Conservation (phyloP, 208 protist species). For the Acanthamoeba castellanii region DNA sequence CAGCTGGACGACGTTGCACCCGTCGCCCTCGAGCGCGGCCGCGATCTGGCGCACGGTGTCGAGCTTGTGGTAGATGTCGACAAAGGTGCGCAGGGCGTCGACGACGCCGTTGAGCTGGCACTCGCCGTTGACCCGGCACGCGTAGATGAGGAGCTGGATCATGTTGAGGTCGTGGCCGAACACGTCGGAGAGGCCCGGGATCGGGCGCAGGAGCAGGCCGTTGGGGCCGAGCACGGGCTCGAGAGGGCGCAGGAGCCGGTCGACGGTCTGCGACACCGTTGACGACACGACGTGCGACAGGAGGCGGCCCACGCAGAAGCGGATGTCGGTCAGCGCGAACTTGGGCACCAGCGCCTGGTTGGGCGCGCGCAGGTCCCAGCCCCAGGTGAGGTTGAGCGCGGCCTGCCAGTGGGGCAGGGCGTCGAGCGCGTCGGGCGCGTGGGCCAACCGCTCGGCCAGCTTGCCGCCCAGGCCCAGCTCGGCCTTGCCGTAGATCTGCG, state of each 20-base stretch:
- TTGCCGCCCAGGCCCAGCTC: conserved; percentile 30
- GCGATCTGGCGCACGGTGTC: neutral
- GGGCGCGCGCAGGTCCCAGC: neutral
- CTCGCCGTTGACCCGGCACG: conserved; percentile 11
- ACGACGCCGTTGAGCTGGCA: conserved; percentile 10
- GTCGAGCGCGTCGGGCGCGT: conserved; percentile 63
- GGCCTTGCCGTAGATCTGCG: neutral
- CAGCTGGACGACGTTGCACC: conserved; percentile 49
- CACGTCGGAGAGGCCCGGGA: conserved; percentile 65
- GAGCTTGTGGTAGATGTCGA: conserved; percentile 23
- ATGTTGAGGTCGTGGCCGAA: conserved; percentile 59
- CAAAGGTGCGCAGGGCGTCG: conserved; percentile 4
- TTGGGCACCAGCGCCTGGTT: neutral
- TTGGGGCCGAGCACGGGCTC: conserved; percentile 54
- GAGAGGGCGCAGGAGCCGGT: conserved; percentile 48
- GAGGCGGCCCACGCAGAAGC: conserved; percentile 59
- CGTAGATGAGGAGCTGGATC: conserved; percentile 26
- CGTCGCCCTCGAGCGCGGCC: neutral
- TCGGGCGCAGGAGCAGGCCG: conserved; percentile 49
- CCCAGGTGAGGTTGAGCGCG: conserved; percentile 41
- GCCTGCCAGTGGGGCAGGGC: conserved; percentile 65
- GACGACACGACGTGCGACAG: neutral
- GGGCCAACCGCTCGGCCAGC: conserved; percentile 59
- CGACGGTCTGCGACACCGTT: conserved; percentile 11
- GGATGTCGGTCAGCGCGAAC: neutral